Conservation (phyloP, 2,329 filamentous ascomycete genomes). For the Pseudocercospora fijiensis region DNA sequence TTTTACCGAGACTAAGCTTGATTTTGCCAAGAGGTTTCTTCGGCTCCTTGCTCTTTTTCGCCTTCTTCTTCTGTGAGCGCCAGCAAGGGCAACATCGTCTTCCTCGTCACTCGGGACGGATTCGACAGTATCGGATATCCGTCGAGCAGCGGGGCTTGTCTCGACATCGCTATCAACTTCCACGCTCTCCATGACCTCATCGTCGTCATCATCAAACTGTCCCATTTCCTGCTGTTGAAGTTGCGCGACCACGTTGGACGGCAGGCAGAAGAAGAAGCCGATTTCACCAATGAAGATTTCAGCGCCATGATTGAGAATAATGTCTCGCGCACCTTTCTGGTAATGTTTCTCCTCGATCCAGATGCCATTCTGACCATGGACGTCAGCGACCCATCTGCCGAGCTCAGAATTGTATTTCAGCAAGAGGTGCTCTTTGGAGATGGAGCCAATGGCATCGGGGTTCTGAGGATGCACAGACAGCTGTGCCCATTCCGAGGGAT, state of each 20-base stretch:
- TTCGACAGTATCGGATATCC: conserved; percentile 54
- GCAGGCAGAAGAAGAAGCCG: conserved; percentile 66
- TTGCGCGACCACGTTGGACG: conserved; percentile 47
- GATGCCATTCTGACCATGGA: conserved; percentile 64
- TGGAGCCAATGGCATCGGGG: conserved; percentile 65
- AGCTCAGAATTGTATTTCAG: conserved; percentile 67
- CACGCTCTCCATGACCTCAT: conserved; percentile 26
- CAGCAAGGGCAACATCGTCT: conserved; percentile 44
- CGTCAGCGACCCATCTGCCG: conserved; percentile 64
- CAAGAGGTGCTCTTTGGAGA: conserved; percentile 71
- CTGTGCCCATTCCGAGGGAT: conserved; percentile 16
- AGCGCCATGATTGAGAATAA: conserved; percentile 63
- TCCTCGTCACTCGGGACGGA: conserved; percentile 50
- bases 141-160: conserved; percentile 17
- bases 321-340: conserved; percentile 50
- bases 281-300: conserved; percentile 72
- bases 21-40: conserved; percentile 8
- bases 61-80: conserved; percentile 13
- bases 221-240: conserved; percentile 21
- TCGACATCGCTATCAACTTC: conserved; percentile 39
- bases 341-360: conserved; percentile 58
- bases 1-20: conserved; percentile 28
- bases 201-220: conserved; percentile 54
- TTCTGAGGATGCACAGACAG: conserved; percentile 36
- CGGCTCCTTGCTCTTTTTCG: conserved; percentile 15